Base-by-base conservation (phyloP, 768 basidiomycete genomes). In the Mycena filopes region DNA sequence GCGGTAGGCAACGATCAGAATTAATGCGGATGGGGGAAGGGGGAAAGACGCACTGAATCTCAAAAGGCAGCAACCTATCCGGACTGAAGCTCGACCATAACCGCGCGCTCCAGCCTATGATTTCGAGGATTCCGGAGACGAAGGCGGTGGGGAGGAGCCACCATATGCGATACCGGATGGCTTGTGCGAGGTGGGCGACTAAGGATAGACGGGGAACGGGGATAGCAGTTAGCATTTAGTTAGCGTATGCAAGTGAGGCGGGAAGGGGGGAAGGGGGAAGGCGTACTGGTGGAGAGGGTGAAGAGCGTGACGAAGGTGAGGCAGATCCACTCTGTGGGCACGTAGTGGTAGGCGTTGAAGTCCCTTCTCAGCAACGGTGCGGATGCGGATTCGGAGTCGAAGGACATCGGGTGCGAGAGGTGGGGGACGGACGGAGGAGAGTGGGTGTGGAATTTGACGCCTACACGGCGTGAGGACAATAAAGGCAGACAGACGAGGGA, bases 91-190 rank as follows among this genome's bases (percentile, higher is more conserved):
- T 66, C 18, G 65, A 66, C 65, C 60, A 66, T 13, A 62, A 43
- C 21, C 60, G 41, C 4, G 65, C 60, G n/a, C 60, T 56, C 65
- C 65, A 61, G 26, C 65, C 65, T 2, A 62, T 33, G 10, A 66
- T 38, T 45, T 66, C 65, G 16, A 66, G 60, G 7, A 66, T 25
- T 4, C 60, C 65, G 36, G 55, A 61, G 42, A 57, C 18, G 33
- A 66, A 43, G n/a, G 65, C 65, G 2, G 65, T 66, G 4, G 65
- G 65, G 7, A 66, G 55, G 43, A 66, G 60, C 60, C 60, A 66
- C 65, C 65, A 61, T 11, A 62, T 21, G 23, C 65, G 60, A 20
- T 66, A 62, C 25, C 48, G 59, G 31, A 57, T 66, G 42, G 55
- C 23, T 9, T 66, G 65, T 4, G 26, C 60, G 0, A 66, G 60